phyloP scores from a whole-genome alignment of 306 rosid genomes.

The Citrullus colocynthis region DNA sequence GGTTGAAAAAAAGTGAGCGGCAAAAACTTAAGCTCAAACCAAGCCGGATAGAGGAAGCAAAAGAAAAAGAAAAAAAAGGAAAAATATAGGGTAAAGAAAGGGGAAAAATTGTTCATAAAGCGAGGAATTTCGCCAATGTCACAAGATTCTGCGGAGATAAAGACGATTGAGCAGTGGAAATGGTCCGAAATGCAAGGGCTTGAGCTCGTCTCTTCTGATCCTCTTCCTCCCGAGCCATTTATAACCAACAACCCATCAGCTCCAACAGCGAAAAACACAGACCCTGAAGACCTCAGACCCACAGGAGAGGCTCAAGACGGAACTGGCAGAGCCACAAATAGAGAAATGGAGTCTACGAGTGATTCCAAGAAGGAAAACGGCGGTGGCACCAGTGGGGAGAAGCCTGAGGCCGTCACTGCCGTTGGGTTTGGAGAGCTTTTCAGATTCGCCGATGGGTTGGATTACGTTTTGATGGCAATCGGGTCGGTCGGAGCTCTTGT shows the following conservation, averaged over 20 bases:
- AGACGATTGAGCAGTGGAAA: slow-evolving; percentile 81
- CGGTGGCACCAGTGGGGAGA: slow-evolving; percentile 20
- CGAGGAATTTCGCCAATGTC: slow-evolving; percentile 62
- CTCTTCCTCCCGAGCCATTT: slow-evolving; percentile 17
- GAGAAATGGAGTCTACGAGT: slow-evolving; percentile 29
- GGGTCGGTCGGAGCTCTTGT: slow-evolving; percentile 85
- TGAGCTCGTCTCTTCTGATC: slow-evolving; percentile 44
- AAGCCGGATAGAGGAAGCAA: slow-evolving; percentile 2
- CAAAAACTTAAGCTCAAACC: slow-evolving; percentile 6
- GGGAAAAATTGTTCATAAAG: slow-evolving; percentile 30
- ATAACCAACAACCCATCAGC: slow-evolving; percentile 20
- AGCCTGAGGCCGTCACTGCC: slow-evolving; percentile 40
- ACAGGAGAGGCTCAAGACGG: slow-evolving; percentile 11
- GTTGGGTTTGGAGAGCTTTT: slow-evolving; percentile 60
- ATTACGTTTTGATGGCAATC: slow-evolving; percentile 63
- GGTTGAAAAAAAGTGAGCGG: background rate
- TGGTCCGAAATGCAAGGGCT: slow-evolving; percentile 99
- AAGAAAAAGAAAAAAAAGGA: background rate
- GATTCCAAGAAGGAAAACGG: slow-evolving; percentile 29
- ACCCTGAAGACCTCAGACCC: background rate
- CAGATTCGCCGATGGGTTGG: slow-evolving; percentile 90
- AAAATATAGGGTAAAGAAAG: slow-evolving; percentile 26
- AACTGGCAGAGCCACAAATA: slow-evolving; percentile 9
- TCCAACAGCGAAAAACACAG: slow-evolving; percentile 3
- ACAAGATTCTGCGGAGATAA: slow-evolving; percentile 76